Conservation (phyloP, 257 asterid species). For the Nicotiana obtusifolia region DNA sequence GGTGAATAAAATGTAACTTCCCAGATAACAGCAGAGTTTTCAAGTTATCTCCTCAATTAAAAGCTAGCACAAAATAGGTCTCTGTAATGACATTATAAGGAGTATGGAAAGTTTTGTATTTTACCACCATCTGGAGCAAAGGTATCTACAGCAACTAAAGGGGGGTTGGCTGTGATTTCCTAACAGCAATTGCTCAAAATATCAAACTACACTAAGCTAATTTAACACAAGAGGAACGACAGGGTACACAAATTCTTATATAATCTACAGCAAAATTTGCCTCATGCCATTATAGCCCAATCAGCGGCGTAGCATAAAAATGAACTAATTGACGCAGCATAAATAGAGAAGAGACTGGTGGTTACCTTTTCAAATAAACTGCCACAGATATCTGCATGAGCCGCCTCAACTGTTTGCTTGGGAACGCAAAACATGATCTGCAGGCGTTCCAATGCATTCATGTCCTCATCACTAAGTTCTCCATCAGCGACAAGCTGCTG, state of each 20-base stretch:
- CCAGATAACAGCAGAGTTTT: not conserved
- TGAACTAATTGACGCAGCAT: not conserved
- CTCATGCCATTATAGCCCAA: not conserved
- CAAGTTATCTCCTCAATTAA: not conserved
- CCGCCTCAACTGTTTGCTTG: constrained; percentile 86
- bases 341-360: not conserved
- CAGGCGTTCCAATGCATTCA: constrained; percentile 68
- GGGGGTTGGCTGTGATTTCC: not conserved
- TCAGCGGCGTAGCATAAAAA: constrained; percentile 1
- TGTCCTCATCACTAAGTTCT: constrained; percentile 83
- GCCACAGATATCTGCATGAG: constrained; percentile 92
- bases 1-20: constrained; percentile 1
- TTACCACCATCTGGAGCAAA: not conserved
- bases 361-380: constrained; percentile 85
- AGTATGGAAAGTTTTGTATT: not conserved
- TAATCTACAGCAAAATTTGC: not conserved
- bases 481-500: constrained; percentile 66
- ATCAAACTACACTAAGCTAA: not conserved
- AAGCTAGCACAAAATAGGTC: not conserved
- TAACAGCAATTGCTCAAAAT: not conserved
- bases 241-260: not conserved
- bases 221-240: not conserved
- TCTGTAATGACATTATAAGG: not conserved
- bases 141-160: not conserved
- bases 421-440: constrained; percentile 89